A percentile compares a stretch with the other conserved stretches of the same genome.
Evolutionary conservation across 2,329 filamentous ascomycete genomes (phyloP).

Genomic region (Eutypella sp.): DNA sequence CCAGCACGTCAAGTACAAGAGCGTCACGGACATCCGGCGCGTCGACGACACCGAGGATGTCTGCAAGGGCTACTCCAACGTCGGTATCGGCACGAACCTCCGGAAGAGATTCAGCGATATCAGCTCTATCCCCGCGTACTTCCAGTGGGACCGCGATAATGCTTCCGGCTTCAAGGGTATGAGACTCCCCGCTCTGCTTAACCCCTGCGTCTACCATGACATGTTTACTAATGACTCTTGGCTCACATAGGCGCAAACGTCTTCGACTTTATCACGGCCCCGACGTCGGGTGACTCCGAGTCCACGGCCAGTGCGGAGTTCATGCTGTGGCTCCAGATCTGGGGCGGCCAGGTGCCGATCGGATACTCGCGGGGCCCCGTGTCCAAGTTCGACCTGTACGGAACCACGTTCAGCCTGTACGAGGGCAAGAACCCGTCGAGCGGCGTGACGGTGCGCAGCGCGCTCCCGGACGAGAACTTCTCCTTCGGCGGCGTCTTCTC

Average conservation of each 20-base stretch:
- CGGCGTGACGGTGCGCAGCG: slow-evolving; percentile 16
- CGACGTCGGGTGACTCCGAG: slow-evolving; percentile 8
- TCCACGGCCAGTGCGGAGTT: slow-evolving; percentile 15
- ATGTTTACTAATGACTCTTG: background rate
- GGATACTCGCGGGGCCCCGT: slow-evolving; percentile 14
- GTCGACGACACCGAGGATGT: slow-evolving; percentile 6
- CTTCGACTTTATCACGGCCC: slow-evolving; percentile 18
- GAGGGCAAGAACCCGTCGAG: slow-evolving; percentile 16
- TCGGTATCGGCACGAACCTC: slow-evolving; percentile 7
- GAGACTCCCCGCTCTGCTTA: background rate
- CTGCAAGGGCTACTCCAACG: slow-evolving; percentile 9
- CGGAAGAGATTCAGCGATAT: slow-evolving; percentile 2
- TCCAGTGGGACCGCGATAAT: slow-evolving; percentile 3
- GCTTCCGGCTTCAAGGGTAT: slow-evolving; percentile 5
- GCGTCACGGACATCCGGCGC: slow-evolving; percentile 5
- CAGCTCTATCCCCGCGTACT: slow-evolving; percentile 4
- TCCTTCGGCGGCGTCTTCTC: slow-evolving; percentile 15
- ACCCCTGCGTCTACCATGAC: background rate
- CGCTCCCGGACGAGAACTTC: slow-evolving; percentile 10
- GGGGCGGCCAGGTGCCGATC: slow-evolving; percentile 18
- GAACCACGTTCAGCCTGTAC: slow-evolving; percentile 17
- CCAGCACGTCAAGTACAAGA: slow-evolving; percentile 3
- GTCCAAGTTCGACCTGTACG: slow-evolving; percentile 15
- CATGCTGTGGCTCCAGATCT: slow-evolving; percentile 19
- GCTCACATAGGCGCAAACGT: slow-evolving; percentile 14